A percentile compares a stretch with the other conserved stretches of the same genome.
phyloP scores from a whole-genome alignment of 192 early-diverging fungal genomes.

The Coemansia sp. region DNA sequence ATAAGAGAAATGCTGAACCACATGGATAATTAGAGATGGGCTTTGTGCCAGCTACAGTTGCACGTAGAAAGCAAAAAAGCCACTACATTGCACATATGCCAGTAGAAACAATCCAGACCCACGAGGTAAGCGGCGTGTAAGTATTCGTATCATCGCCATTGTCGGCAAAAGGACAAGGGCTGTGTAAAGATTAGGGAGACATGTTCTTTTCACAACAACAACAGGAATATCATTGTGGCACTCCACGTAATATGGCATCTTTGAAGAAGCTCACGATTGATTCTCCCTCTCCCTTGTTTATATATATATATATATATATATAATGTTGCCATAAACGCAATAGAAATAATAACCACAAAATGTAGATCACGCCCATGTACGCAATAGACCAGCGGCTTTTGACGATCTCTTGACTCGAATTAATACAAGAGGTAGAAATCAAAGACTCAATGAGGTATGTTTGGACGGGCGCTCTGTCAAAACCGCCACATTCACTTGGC shows the following conservation, averaged over 20 bases:
- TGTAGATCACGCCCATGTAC: not conserved
- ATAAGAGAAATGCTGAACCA: not conserved
- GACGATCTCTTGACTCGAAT: not conserved
- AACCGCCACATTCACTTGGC: not conserved
- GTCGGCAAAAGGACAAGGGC: not conserved
- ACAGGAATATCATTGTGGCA: not conserved
- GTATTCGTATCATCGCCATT: not conserved
- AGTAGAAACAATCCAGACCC: conserved; percentile 7
- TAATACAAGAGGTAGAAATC: not conserved
- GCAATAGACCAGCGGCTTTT: not conserved
- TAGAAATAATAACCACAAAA: not conserved
- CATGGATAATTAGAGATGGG: conserved; percentile 7
- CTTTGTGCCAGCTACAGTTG: conserved; percentile 2
- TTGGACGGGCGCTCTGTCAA: not conserved
- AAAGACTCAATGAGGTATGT: not conserved
- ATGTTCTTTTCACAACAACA: not conserved
- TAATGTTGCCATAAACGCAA: not conserved
- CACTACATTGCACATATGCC: not conserved
- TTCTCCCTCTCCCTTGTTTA: not conserved
- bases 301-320: too few species aligned
- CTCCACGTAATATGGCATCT: not conserved
- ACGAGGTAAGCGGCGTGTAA: not conserved
- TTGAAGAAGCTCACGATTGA: not conserved
- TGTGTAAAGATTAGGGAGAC: conserved; percentile 1
- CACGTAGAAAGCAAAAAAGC: conserved; percentile 10